These are phyloP conservation scores for Ophiocordyceps camponoti-saundersi DNA, from an alignment of 2,329 filamentous ascomycete species.

Conservation along the genomic window DNA sequence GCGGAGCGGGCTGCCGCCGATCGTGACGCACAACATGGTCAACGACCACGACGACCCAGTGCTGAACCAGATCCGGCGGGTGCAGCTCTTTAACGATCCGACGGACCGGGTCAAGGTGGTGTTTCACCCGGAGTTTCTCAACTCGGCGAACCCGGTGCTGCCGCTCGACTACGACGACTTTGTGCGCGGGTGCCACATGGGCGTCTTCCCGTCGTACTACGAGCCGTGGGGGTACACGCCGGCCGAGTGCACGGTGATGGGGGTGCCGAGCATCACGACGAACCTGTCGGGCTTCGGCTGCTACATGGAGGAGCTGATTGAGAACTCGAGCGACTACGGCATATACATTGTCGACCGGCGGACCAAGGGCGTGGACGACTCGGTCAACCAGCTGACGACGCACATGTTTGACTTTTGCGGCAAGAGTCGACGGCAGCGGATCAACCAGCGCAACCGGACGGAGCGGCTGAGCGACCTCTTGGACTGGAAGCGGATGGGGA, in stretches of 20 bases:
- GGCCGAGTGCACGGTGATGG: conserved; percentile 97
- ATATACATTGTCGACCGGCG: conserved; percentile 98
- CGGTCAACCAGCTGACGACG: conserved; percentile 82
- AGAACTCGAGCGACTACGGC: conserved; percentile 94
- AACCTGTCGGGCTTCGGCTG: conserved; percentile 96
- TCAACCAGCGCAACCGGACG: conserved; percentile 96
- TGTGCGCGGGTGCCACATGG: conserved; percentile 88
- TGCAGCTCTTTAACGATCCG: conserved; percentile 93
- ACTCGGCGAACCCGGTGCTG: conserved; percentile 85
- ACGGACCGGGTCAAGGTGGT: conserved; percentile 91
- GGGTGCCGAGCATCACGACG: conserved; percentile 93
- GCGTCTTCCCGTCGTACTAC: conserved; percentile 94
- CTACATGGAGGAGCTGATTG: conserved; percentile 98
- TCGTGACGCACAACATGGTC: conserved; percentile 97
- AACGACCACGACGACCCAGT: conserved; percentile 90
- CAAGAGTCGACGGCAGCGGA: conserved; percentile 90
- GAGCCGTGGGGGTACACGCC: conserved; percentile 99
- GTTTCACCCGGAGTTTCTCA: conserved; percentile 96
- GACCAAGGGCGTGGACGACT: conserved; percentile 91
- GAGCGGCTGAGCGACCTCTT: conserved; percentile 87
- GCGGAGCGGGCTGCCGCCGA: conserved; percentile 72
- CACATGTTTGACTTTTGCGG: conserved; percentile 81
- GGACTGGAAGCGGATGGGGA: conserved; percentile 98
- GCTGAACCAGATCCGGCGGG: conserved; percentile 85
- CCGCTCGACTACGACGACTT: conserved; percentile 98